Conservation (phyloP, 176 grass and related monocot genomes). For the Zea luxurians region DNA sequence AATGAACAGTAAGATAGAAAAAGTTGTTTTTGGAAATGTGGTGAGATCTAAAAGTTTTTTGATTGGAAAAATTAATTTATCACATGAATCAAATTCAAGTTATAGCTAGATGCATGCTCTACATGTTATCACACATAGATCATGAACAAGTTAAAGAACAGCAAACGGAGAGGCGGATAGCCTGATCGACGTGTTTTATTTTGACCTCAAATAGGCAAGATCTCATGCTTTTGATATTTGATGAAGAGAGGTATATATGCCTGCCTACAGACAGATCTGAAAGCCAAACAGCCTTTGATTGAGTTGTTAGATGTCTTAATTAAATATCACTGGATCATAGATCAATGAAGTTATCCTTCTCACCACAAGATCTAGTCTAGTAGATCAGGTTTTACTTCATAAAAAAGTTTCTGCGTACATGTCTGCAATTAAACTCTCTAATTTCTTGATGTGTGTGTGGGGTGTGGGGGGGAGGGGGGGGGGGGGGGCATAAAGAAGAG, state of each 20-base stretch:
- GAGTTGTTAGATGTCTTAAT: neutral
- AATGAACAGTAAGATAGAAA: neutral
- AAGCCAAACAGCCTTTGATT: neutral
- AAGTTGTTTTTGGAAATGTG: too few relatives aligned
- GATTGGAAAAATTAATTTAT: neutral
- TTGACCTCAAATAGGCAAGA: neutral
- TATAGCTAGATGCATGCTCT: neutral
- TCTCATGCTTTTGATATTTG: neutral
- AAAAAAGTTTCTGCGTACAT: neutral
- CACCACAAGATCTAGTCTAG: neutral
- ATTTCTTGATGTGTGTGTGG: neutral
- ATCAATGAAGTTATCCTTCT: neutral
- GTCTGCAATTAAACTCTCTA: neutral
- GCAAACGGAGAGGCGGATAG: neutral
- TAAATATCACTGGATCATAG: neutral
- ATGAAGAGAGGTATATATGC: neutral
- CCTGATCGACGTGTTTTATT: neutral
- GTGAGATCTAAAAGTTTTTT: neutral
- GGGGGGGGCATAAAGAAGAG: neutral
- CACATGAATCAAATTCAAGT: neutral
- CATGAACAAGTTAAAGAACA: slow-evolving; percentile 2
- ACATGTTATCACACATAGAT: slow-evolving; percentile 20
- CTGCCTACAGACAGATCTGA: too few relatives aligned
- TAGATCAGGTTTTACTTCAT: neutral
- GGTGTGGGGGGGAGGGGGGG: too few relatives aligned